Evolutionary conservation across 2,329 filamentous ascomycete genomes (phyloP).

Genomic region (Colletotrichum agaves): DNA sequence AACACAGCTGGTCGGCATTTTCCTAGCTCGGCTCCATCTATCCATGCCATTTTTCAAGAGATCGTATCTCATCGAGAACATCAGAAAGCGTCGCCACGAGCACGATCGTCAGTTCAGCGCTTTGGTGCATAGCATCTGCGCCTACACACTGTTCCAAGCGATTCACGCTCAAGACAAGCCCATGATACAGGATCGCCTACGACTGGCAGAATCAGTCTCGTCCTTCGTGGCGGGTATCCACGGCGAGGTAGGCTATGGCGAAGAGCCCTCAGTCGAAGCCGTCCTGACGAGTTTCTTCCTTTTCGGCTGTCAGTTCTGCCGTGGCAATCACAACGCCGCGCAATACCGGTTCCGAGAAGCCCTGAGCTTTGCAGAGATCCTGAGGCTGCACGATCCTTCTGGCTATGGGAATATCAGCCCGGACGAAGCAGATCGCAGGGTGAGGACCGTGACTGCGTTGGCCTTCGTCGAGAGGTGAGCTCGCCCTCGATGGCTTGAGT

Average conservation of each 20-base stretch:
- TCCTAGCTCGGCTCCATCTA: neutral
- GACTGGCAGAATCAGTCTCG: neutral
- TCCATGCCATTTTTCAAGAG: neutral
- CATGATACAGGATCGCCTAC: neutral
- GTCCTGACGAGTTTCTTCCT: constrained; percentile 13
- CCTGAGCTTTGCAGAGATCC: neutral
- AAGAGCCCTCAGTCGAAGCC: neutral
- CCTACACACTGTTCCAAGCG: constrained; percentile 9
- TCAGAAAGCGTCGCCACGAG: neutral
- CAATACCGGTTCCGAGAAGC: neutral
- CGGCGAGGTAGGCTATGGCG: neutral
- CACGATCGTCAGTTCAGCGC: neutral
- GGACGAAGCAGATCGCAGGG: neutral
- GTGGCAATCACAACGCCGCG: neutral
- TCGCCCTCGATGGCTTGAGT: rapidly evolving
- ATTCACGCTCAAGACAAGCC: constrained; percentile 1
- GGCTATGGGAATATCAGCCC: neutral
- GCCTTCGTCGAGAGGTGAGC: neutral
- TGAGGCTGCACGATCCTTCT: neutral
- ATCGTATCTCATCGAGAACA: neutral
- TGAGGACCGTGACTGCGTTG: neutral
- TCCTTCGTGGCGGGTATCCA: neutral
- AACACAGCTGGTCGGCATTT: neutral
- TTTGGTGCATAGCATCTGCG: constrained; percentile 5
- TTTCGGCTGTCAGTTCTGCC: constrained; percentile 6